Percentiles rank a stretch among this genome's conserved stretches.
These are phyloP conservation scores for Spizellomyces sp. DNA, from an alignment of 192 early-diverging fungal species.

Conservation along the genomic window DNA sequence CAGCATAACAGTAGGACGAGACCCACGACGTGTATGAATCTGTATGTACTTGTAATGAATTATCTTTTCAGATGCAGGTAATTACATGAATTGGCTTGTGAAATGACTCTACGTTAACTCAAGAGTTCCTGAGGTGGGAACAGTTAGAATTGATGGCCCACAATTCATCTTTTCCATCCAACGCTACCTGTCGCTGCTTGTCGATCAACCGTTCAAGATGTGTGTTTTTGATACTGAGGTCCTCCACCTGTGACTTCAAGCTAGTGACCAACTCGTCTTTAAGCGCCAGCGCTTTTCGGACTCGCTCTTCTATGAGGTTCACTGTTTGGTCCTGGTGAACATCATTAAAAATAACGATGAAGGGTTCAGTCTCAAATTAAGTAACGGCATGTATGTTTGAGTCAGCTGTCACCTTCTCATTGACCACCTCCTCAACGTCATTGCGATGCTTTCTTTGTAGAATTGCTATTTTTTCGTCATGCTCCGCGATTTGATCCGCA, in stretches of 20 bases:
- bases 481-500: constrained; percentile 25
- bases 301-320: constrained; percentile 44
- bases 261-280: constrained; percentile 50
- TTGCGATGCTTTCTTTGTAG: constrained; percentile 15
- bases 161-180: neutral
- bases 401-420: constrained; percentile 46
- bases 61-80: no score
- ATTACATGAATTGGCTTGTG: neutral
- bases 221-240: constrained; percentile 34
- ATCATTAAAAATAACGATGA: neutral
- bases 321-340: constrained; percentile 46
- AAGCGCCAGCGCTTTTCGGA: constrained; percentile 36
- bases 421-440: constrained; percentile 31
- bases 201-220: constrained; percentile 55
- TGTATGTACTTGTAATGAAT: no score
- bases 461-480: constrained; percentile 26
- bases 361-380: neutral
- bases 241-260: constrained; percentile 47
- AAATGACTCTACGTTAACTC: neutral
- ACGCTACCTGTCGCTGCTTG: constrained; percentile 50
- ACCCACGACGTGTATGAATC: no score
- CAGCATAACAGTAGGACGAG: no score
- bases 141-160: neutral
- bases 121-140: neutral
- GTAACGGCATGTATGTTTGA: neutral